Conservation (phyloP, 1,284 basidiomycete species). For the Ustilago crameri region DNA sequence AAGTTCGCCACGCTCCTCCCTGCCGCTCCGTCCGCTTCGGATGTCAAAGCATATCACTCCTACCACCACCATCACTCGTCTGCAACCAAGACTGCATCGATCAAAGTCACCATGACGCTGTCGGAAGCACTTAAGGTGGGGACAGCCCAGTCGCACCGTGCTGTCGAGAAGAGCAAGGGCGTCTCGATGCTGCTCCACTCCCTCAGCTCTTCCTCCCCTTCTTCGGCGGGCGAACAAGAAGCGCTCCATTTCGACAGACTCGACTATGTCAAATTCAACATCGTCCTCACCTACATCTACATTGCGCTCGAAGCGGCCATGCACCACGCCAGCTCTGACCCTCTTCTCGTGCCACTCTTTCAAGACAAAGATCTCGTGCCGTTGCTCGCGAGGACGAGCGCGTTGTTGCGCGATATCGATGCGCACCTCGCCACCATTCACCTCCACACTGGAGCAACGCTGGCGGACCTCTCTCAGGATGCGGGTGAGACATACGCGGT, state of each 20-base stretch:
- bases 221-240: not conserved
- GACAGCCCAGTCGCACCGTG: constrained; percentile 35
- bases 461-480: constrained; percentile 23
- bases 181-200: constrained; percentile 41
- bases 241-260: constrained; percentile 24
- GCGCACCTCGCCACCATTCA: constrained; percentile 27
- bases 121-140: constrained; percentile 33
- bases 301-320: constrained; percentile 19
- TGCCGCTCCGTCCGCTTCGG: not conserved
- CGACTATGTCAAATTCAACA: constrained; percentile 53
- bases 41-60: not conserved
- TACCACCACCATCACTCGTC: constrained; percentile 1
- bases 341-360: constrained; percentile 10
- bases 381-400: constrained; percentile 14
- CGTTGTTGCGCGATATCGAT: constrained; percentile 21
- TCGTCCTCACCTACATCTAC: constrained; percentile 55
- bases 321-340: not conserved
- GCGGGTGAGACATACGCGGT: constrained; percentile 6
- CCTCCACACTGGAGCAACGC: constrained; percentile 16
- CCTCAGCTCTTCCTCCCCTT: not conserved
- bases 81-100: too few species aligned
- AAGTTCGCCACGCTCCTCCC: constrained; percentile 33
- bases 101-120: constrained; percentile 14
- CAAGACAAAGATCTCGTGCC: constrained; percentile 12
- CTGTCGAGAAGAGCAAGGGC: constrained; percentile 43